phyloP scores from a whole-genome alignment of 306 rosid genomes.

The Myrica gale region DNA sequence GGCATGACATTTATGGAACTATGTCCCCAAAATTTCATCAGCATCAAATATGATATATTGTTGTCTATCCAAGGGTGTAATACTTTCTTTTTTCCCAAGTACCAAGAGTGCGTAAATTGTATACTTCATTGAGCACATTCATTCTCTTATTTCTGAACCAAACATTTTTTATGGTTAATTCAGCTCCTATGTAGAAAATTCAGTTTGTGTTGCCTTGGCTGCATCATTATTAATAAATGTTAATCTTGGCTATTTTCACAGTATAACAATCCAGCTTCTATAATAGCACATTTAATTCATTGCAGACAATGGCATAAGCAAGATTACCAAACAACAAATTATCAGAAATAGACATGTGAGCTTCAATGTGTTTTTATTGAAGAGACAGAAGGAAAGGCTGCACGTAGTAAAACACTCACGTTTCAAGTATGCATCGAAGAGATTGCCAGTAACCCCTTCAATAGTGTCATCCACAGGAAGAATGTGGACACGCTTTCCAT shows the following conservation, averaged over 20 bases:
- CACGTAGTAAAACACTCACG: conserved; percentile 47
- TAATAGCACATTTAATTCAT: neutral
- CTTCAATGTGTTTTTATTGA: neutral
- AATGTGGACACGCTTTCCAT: conserved; percentile 88
- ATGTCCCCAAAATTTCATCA: neutral
- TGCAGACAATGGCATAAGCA: neutral
- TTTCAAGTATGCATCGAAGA: conserved; percentile 84
- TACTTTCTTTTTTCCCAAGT: no score
- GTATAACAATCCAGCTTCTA: neutral
- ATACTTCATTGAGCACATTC: neutral
- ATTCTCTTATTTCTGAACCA: neutral
- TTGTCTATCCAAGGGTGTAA: neutral
- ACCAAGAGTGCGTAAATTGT: no score
- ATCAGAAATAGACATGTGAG: neutral
- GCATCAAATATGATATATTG: neutral
- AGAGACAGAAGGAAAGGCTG: conserved; percentile 1
- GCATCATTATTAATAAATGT: no score
- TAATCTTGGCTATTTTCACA: no score
- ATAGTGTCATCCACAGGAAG: conserved; percentile 93
- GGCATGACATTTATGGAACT: neutral
- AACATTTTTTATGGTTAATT: neutral
- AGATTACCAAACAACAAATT: neutral
- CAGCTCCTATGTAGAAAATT: neutral
- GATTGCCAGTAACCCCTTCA: conserved; percentile 85
- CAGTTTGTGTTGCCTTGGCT: neutral